Percentiles rank a stretch among this genome's conserved stretches.
These are phyloP conservation scores for Aspergillus phoenicis DNA, from an alignment of 2,329 filamentous ascomycete genomes.

Conservation along the genomic window DNA sequence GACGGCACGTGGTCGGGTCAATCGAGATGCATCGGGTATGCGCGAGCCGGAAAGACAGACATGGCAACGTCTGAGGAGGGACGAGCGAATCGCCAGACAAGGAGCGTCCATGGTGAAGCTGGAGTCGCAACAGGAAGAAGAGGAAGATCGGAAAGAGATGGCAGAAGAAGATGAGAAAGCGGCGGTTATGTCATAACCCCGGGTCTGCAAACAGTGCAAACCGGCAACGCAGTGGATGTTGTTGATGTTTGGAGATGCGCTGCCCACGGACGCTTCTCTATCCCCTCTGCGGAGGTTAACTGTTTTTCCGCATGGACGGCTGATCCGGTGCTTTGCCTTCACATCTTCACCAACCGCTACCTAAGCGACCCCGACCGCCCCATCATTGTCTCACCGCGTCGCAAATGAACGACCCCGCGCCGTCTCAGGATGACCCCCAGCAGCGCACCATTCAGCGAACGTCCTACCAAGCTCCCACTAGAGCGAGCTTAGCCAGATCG, in stretches of 20 bases:
- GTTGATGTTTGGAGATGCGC: neutral
- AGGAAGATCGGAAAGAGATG: neutral
- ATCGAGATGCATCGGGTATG: constrained; percentile 6
- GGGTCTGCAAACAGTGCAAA: constrained; percentile 42
- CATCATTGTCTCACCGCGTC: constrained; percentile 37
- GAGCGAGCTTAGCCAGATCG: constrained; percentile 63
- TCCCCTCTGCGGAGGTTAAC: constrained; percentile 1
- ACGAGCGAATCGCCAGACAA: constrained; percentile 22
- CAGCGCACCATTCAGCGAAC: constrained; percentile 45
- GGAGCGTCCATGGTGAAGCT: constrained; percentile 32
- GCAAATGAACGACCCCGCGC: constrained; percentile 36
- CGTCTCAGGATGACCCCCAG: constrained; percentile 22
- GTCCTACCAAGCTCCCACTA: constrained; percentile 69
- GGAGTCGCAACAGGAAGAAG: neutral
- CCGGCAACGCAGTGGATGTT: constrained; percentile 9
- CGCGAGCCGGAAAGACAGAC: neutral
- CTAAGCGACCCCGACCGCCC: constrained; percentile 54
- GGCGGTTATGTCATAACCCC: constrained; percentile 37
- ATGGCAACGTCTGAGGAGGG: constrained; percentile 18
- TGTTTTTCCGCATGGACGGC: neutral
- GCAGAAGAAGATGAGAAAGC: neutral
- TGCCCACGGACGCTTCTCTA: neutral
- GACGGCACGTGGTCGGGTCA: constrained; percentile 24
- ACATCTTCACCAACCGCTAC: constrained; percentile 18
- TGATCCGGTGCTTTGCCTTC: neutral